These are phyloP conservation scores for Neospora caninum DNA, from an alignment of 169 alveolate genomes.

Conservation along the genomic window DNA sequence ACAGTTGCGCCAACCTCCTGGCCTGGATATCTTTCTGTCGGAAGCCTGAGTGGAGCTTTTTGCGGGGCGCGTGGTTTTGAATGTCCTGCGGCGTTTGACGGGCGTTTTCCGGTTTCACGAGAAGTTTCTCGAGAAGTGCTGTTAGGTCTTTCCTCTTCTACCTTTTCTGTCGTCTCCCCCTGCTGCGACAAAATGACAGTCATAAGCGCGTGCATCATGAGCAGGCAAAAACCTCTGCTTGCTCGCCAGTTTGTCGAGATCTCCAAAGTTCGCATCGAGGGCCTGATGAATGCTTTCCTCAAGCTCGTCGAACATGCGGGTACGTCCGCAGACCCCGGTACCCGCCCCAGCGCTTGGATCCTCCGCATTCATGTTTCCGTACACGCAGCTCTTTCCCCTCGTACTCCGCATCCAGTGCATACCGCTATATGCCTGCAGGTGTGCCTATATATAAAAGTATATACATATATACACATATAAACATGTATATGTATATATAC, in stretches of 20 bases:
- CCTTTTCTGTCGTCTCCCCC: background rate
- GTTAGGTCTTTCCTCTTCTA: background rate
- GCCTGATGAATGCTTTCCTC: constrained; percentile 78
- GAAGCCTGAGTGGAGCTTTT: too few species aligned
- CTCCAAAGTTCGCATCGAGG: constrained; percentile 87
- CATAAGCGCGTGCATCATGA: constrained; percentile 80
- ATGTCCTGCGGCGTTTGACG: too few species aligned
- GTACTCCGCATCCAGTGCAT: background rate
- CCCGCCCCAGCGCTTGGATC: too few species aligned
- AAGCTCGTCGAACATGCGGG: constrained; percentile 75
- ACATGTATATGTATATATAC: background rate
- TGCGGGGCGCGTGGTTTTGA: too few species aligned
- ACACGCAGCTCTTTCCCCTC: background rate
- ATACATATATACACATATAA: too few species aligned
- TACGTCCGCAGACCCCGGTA: background rate
- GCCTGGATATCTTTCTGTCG: too few species aligned
- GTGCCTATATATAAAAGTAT: too few species aligned
- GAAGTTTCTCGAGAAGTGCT: background rate
- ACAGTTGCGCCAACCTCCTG: too few species aligned
- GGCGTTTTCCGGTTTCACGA: background rate
- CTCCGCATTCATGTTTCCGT: background rate
- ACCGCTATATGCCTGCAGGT: too few species aligned
- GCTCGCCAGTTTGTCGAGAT: constrained; percentile 90
- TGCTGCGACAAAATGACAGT: constrained; percentile 77
- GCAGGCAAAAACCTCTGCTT: constrained; percentile 83